Evolutionary conservation across 2,329 filamentous ascomycete species (phyloP).

Genomic region (Penicillium sp.): DNA sequence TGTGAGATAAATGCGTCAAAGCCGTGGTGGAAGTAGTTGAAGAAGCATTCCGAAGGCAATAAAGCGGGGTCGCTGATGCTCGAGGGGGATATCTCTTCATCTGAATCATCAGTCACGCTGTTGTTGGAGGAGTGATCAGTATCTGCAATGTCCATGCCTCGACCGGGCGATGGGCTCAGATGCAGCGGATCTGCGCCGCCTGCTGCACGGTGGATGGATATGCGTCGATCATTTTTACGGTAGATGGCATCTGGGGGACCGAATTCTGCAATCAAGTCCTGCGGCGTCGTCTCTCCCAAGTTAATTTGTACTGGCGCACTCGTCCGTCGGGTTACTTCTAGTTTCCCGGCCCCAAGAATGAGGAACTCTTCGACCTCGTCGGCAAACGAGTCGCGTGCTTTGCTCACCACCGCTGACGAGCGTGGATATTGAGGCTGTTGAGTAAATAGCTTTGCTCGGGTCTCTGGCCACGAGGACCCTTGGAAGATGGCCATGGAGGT

Average conservation of each 20-base stretch:
- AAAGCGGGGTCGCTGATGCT: constrained; percentile 57
- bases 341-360: constrained; percentile 68
- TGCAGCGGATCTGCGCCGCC: constrained; percentile 27
- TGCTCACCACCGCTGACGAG: constrained; percentile 61
- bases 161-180: constrained; percentile 33
- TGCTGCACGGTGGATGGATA: constrained; percentile 65
- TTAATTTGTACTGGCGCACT: constrained; percentile 63
- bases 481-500: constrained; percentile 86
- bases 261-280: constrained; percentile 84
- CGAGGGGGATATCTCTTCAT: constrained; percentile 51
- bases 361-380: constrained; percentile 80
- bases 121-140: constrained; percentile 71
- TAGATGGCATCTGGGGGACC: constrained; percentile 93
- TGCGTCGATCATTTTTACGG: constrained; percentile 79
- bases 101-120: constrained; percentile 64
- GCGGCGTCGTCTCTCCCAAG: constrained; percentile 81
- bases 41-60: constrained; percentile 64
- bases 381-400: constrained; percentile 71
- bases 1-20: constrained; percentile 90
- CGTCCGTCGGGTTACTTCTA: constrained; percentile 72
- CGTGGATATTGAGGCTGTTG: constrained; percentile 69
- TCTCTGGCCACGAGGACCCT: constrained; percentile 85
- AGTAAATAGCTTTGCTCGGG: constrained; percentile 70
- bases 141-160: constrained; percentile 50
- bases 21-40: constrained; percentile 94